phyloP scores from a whole-genome alignment of 2,329 filamentous ascomycete genomes.

The Myriosclerotinia curreyana region DNA sequence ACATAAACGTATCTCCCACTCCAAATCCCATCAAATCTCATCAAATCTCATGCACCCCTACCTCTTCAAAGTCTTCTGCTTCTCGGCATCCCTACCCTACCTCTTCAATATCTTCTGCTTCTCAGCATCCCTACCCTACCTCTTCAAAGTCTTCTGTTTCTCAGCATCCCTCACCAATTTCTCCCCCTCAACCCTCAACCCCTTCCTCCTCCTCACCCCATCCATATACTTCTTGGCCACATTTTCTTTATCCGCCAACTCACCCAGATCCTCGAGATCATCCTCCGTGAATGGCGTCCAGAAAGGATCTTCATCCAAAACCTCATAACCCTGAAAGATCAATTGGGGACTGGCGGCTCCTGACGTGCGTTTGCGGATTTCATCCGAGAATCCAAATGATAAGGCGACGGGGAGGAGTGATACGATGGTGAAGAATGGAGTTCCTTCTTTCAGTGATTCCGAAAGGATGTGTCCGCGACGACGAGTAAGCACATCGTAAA shows the following conservation, averaged over 20 bases:
- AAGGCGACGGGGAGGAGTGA: conserved; percentile 87
- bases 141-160: conserved; percentile 76
- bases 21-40: not conserved
- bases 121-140: conserved; percentile 41
- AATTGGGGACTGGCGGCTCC: conserved; percentile 90
- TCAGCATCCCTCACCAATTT: conserved; percentile 81
- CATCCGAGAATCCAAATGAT: conserved; percentile 92
- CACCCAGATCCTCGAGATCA: conserved; percentile 91
- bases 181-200: conserved; percentile 74
- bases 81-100: conserved; percentile 72
- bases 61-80: conserved; percentile 67
- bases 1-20: too few species aligned
- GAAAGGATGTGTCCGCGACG: conserved; percentile 85
- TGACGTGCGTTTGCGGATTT: conserved; percentile 91
- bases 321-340: conserved; percentile 88
- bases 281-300: conserved; percentile 98
- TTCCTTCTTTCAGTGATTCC: conserved; percentile 91
- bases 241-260: conserved; percentile 90
- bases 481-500: conserved; percentile 96
- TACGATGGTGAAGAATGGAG: conserved; percentile 92
- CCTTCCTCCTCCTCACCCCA: conserved; percentile 80
- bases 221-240: conserved; percentile 97
- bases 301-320: conserved; percentile 92
- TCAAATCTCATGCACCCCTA: not conserved
- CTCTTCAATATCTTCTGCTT: not conserved